Evolutionary conservation across 192 early-diverging fungal genomes (phyloP).

Genomic region (Umbelopsis vinacea): DNA sequence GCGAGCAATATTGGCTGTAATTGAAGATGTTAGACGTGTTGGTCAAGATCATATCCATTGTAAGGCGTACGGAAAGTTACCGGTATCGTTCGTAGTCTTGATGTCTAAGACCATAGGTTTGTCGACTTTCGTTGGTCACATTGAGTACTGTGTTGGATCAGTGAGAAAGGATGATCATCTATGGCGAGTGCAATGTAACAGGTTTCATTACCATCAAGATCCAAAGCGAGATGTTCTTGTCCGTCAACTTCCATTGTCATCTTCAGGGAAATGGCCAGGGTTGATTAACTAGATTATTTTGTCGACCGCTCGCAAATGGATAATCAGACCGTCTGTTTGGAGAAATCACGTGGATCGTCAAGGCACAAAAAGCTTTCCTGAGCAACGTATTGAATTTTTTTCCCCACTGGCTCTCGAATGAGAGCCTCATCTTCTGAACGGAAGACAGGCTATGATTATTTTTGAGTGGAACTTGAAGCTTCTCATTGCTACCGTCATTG

Average conservation of each 20-base stretch:
- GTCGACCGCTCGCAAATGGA: too few relatives aligned
- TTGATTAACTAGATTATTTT: background rate
- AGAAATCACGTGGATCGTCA: background rate
- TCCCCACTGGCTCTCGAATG: background rate
- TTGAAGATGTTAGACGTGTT: background rate
- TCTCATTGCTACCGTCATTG: background rate
- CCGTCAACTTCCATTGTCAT: slow-evolving; percentile 17
- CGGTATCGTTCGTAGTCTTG: slow-evolving; percentile 81
- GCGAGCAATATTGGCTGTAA: slow-evolving; percentile 66
- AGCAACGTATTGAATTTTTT: background rate
- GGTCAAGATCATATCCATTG: background rate
- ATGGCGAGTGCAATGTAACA: background rate
- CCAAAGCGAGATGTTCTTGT: slow-evolving; percentile 8
- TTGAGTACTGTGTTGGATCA: slow-evolving; percentile 46
- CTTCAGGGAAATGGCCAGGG: background rate
- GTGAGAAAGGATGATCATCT: background rate
- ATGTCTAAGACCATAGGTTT: slow-evolving; percentile 78
- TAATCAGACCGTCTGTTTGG: too few relatives aligned
- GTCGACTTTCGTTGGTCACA: slow-evolving; percentile 64
- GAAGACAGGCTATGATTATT: slow-evolving; percentile 21
- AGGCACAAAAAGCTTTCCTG: too few relatives aligned
- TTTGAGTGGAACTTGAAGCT: slow-evolving; percentile 21
- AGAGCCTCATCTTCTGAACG: slow-evolving; percentile 7
- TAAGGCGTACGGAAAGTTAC: slow-evolving; percentile 29
- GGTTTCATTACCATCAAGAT: background rate